phyloP scores from a whole-genome alignment of 2,329 filamentous ascomycete genomes.

The Chrysoporthe deuterocubensis region DNA sequence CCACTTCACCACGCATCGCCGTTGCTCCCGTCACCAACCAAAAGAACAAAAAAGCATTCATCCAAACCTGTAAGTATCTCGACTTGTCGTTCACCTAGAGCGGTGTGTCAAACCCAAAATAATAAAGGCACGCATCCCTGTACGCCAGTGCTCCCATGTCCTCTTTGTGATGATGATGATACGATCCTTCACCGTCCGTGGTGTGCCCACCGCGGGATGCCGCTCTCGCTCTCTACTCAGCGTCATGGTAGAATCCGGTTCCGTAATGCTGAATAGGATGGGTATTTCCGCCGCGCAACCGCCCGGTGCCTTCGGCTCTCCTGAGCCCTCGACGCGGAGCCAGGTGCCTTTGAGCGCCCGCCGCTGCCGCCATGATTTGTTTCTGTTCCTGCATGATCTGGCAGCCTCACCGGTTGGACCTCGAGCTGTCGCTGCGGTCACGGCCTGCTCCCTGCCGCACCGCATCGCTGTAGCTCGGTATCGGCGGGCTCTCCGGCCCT shows the following conservation, averaged over 20 bases:
- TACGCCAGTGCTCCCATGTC: constrained; percentile 21
- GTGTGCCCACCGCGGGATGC: neutral
- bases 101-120: constrained; percentile 5
- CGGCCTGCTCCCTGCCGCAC: constrained; percentile 58
- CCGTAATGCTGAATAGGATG: neutral
- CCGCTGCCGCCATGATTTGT: no score
- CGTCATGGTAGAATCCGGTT: neutral
- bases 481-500: constrained; percentile 61
- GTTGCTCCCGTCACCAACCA: neutral
- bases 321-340: neutral
- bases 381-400: neutral
- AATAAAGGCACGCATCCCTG: neutral
- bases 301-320: neutral
- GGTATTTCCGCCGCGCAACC: constrained; percentile 14
- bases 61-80: constrained; percentile 8
- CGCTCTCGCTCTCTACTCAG: constrained; percentile 21
- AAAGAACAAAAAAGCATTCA: neutral
- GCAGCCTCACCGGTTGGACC: constrained; percentile 24
- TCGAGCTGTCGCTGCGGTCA: constrained; percentile 49
- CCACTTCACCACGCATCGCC: constrained; percentile 24
- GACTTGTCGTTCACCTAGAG: neutral
- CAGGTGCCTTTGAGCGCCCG: neutral
- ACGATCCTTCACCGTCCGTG: constrained; percentile 2
- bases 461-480: constrained; percentile 82
- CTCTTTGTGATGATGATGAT: neutral